phyloP scores from a whole-genome alignment of 352 stramenopile genomes.

The Phytophthora meadii region DNA sequence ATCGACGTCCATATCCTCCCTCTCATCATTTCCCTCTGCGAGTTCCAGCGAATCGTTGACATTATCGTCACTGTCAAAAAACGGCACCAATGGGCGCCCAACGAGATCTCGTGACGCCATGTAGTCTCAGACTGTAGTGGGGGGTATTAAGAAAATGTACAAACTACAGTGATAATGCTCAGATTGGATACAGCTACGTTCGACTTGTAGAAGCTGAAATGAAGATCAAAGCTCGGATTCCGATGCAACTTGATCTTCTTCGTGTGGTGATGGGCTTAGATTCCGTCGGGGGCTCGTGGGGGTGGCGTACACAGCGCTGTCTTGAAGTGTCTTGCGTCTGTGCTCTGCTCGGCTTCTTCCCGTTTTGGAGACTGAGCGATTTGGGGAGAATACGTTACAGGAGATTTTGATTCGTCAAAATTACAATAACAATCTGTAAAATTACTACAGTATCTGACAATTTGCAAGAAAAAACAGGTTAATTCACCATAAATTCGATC shows the following conservation, averaged over 20 bases:
- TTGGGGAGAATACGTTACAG: constrained; percentile 27
- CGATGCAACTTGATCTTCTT: constrained; percentile 8
- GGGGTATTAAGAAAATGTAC: constrained; percentile 25
- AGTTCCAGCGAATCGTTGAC: constrained; percentile 70
- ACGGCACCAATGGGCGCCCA: constrained; percentile 75
- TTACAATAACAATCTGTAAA: constrained; percentile 1
- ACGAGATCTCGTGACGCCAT: constrained; percentile 56
- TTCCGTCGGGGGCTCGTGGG: constrained; percentile 6
- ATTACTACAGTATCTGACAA: constrained; percentile 7
- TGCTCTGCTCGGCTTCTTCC: constrained; percentile 23
- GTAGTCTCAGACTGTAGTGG: constrained; percentile 13
- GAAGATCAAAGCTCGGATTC: constrained; percentile 20
- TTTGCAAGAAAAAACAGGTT: constrained; percentile 1
- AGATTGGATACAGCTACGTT: constrained; percentile 4
- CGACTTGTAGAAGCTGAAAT: constrained; percentile 13
- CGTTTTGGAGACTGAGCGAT: constrained; percentile 24
- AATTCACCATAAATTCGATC: neutral
- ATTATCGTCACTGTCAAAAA: constrained; percentile 78
- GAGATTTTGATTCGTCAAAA: constrained; percentile 36
- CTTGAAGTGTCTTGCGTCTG: constrained; percentile 24
- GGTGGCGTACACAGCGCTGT: constrained; percentile 15
- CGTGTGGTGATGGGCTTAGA: constrained; percentile 12
- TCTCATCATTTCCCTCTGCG: constrained; percentile 40
- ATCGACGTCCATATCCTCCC: constrained; percentile 76
- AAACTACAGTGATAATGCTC: constrained; percentile 26